phyloP scores from a whole-genome alignment of 2,329 filamentous ascomycete species.

The Cytospora chrysosperma region DNA sequence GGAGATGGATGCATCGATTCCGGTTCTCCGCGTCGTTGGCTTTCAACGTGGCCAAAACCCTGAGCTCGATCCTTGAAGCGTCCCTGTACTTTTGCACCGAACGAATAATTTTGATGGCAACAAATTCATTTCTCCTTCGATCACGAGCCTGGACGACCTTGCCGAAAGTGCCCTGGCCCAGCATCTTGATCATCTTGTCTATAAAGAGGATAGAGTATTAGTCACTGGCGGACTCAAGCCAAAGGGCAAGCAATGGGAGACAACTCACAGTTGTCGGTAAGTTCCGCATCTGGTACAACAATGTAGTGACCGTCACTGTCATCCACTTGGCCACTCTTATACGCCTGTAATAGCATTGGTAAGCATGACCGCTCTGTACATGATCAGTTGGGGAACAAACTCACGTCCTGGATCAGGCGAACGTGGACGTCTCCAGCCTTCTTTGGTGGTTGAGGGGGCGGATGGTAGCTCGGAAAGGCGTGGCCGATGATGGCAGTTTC shows the following conservation, averaged over 20 bases:
- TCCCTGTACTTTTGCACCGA: slow-evolving; percentile 98
- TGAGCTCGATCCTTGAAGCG: slow-evolving; percentile 89
- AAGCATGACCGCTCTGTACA: slow-evolving; percentile 8
- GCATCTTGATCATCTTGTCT: slow-evolving; percentile 87
- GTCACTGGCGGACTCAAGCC: slow-evolving; percentile 8
- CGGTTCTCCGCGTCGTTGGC: slow-evolving; percentile 89
- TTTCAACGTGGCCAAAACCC: slow-evolving; percentile 87
- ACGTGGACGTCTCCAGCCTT: slow-evolving; percentile 80
- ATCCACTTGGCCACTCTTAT: slow-evolving; percentile 73
- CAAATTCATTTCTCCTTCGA: slow-evolving; percentile 69
- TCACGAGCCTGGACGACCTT: slow-evolving; percentile 96
- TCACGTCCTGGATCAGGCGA: slow-evolving; percentile 62
- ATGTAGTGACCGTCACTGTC: slow-evolving; percentile 98
- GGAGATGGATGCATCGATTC: slow-evolving; percentile 94
- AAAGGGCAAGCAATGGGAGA: background rate
- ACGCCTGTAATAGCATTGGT: slow-evolving; percentile 9
- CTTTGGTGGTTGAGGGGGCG: slow-evolving; percentile 83
- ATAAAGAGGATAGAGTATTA: slow-evolving; percentile 31
- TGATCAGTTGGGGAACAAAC: slow-evolving; percentile 29
- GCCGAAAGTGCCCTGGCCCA: slow-evolving; percentile 96
- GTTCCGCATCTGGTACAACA: slow-evolving; percentile 78
- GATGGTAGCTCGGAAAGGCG: slow-evolving; percentile 75
- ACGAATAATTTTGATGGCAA: slow-evolving; percentile 96
- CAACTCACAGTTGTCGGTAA: slow-evolving; percentile 85
- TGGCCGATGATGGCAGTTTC: slow-evolving; percentile 71